Base-by-base conservation (phyloP, 139 green algal species). In the Eudorina sp. region DNA sequence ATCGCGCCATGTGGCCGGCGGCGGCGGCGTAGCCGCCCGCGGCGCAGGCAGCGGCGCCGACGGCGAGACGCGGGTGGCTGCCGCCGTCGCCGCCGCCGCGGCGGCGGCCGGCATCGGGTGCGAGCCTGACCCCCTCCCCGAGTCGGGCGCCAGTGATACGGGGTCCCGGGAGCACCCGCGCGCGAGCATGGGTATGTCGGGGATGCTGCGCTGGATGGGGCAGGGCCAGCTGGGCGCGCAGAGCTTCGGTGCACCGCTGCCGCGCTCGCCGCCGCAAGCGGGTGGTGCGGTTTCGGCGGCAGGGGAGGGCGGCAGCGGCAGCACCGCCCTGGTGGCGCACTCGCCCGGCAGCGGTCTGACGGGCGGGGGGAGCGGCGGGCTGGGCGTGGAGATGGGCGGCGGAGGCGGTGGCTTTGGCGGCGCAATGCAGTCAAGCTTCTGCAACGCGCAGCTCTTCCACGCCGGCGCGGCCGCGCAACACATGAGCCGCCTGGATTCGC, bases 131-230 rank as follows among this genome's bases (percentile, higher is more conserved):
- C 4, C 60, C n/a, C 60, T 76, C 29, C 31, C 4, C 19, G 45
- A 78, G 62, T 68, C 45, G 0, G 81, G 81, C 31, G 41, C 11
- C 18, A 62, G 40, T 25, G 81, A 51, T 18, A 78, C 25, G 16
- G 62, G 81, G 5, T 87, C 81, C 0, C 62, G 46, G 1, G 64
- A 87, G 60, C 81, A 68, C 18, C 62, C 81, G 41, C 79, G 79
- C 13, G 60, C 29, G 16, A 77, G 60, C 40, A 3, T 76, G 29
- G 79, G 79, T 45, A 3, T 85, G 27, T 74, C 55, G 40, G 53
- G n/a, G n/a, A n/a, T n/a, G n/a, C n/a, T n/a, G n/a, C n/a, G 64
- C 53, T 23, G 38, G 38, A 31, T 53, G 58, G 40, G 58, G 16
- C 60, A 40, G 53, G 34, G 29, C 34, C 77, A 53, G 23, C 25